Evolutionary conservation across 2,329 filamentous ascomycete genomes (phyloP), one percentile per base, ranked within the genome.

Genomic region (Helotiales sp.): DNA sequence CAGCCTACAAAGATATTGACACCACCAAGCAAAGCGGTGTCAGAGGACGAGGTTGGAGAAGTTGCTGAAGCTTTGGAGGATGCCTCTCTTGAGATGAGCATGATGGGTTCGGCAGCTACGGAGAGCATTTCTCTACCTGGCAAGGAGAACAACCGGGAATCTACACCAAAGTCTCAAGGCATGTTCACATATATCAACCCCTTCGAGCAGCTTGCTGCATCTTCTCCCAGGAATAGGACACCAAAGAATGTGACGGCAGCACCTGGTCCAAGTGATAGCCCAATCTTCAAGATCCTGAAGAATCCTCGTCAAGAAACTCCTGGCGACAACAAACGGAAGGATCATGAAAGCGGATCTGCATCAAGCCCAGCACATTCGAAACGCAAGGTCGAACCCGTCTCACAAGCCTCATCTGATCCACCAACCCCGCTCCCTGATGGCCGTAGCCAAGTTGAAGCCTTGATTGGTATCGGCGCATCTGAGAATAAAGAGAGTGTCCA

Each of bases 171-270:
- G 53, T 51, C 57, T 25, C 64, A 61, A 50, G 64, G 70, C 52
- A 61, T 87, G 54, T 90, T 90, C 71, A 89, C 81, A 27, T 89
- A 90, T 72, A 80, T 86, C 66, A 90, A 90, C 66, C 87, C 87
- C 1, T 90, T 90, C 66, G 86, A 90, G 57, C 81, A 88, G 67
- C 75, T 90, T 60, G 82, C 85, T 57, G 84, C 85, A 42, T 85
- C 85, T 2, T 88, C 85, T 60, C 84, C 85, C 34, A 81, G 82
- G 52, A 84, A 83, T 62, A 76, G 75, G 54, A 81, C 80, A 25
- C 78, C 81, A n/a, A 79, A 80, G 65, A 69, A 71, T 50, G 69
- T 70, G 13, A 61, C 59, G 8, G 33, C 40, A 12, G 46, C 48
- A 15, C 47, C 44, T 51, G 51, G 77, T 42, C 75, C 80, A 9